Evolutionary conservation across 441 rosid genomes (phyloP), one percentile per base, ranked within the genome.

Genomic region (Adansonia madagascariensis): DNA sequence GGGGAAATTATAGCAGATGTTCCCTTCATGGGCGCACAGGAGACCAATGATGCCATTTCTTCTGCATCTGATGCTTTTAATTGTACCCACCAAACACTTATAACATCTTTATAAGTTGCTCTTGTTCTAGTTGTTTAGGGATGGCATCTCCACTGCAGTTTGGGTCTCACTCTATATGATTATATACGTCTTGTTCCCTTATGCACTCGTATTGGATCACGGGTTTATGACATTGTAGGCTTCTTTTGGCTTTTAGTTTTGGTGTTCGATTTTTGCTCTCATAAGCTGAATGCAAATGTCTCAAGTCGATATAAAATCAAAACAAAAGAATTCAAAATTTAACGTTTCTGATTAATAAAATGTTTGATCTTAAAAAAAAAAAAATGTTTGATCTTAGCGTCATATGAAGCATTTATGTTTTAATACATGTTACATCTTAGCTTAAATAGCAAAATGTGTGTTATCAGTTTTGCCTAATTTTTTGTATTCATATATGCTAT

Each of bases 21-120:
- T 64, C 80, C 98, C 62, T 84, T 88, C 86, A 96, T 94, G 98
- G 98, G 99, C 49, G 76, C 78, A 35, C 89, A 77, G 75, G 99
- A 96, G 85, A 91, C 99, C 49, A 85, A 90, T 66, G 93, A 92
- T 86, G 99, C 98, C 27, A 90, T 96, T 86, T 87, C 93, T 71
- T 89, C 98, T 75, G 97, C 99, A 61, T 80, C 88, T 68, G 79
- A 88, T 74, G 95, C 99, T 49, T 96, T 89, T 80, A 66, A 71
- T 1, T 91, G 99, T 96, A 94, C 57, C 74, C n/a, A 53, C 12
- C 50, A 10, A 27, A 63, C 18, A 62, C 49, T 63, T 43, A 27
- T 64, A 49, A 31, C 35, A 15, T 63, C 46, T 9, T 41, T 71
- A 8, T 27, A 1, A 0, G 55, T 44, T 18, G 35, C 39, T 22